These are phyloP conservation scores for Erythrobasidium yunnanense DNA, from an alignment of 768 basidiomycete genomes.

Conservation along the genomic window DNA sequence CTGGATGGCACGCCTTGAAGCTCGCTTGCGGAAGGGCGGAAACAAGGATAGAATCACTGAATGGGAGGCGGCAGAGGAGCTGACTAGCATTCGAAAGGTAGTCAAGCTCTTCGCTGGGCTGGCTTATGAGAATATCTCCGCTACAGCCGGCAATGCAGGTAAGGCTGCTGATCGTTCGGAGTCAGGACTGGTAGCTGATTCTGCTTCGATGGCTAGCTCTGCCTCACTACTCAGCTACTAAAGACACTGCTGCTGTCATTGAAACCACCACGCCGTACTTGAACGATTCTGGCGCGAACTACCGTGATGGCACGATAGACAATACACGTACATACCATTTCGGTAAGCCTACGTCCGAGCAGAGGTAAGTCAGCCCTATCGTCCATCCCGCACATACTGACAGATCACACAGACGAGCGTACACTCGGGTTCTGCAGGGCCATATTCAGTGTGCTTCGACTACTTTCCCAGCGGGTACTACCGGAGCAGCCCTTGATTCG, in stretches of 20 bases:
- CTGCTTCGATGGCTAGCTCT: slow-evolving; percentile 47
- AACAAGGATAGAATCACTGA: slow-evolving; percentile 58
- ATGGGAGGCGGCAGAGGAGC: background rate
- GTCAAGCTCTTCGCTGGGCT: slow-evolving; percentile 22
- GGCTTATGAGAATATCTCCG: slow-evolving; percentile 53
- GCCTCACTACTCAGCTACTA: slow-evolving; percentile 79
- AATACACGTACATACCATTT: slow-evolving; percentile 28
- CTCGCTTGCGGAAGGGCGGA: slow-evolving; percentile 59
- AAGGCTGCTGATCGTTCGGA: slow-evolving; percentile 40
- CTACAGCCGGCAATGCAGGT: slow-evolving; percentile 69
- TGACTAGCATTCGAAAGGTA: background rate
- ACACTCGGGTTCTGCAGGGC: slow-evolving; percentile 87
- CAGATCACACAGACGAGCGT: slow-evolving; percentile 57
- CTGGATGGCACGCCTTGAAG: slow-evolving; percentile 85
- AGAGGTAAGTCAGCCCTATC: background rate
- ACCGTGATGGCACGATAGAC: slow-evolving; percentile 36
- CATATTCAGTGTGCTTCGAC: slow-evolving; percentile 91
- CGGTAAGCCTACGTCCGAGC: background rate
- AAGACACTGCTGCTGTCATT: slow-evolving; percentile 59
- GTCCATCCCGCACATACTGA: background rate
- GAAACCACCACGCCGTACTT: slow-evolving; percentile 72
- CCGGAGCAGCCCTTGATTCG: slow-evolving; percentile 46
- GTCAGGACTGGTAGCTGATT: background rate
- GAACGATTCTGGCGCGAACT: slow-evolving; percentile 72
- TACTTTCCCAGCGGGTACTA: slow-evolving; percentile 81